Conservation (phyloP, 441 rosid species). For the Syzygium syzygioides region DNA sequence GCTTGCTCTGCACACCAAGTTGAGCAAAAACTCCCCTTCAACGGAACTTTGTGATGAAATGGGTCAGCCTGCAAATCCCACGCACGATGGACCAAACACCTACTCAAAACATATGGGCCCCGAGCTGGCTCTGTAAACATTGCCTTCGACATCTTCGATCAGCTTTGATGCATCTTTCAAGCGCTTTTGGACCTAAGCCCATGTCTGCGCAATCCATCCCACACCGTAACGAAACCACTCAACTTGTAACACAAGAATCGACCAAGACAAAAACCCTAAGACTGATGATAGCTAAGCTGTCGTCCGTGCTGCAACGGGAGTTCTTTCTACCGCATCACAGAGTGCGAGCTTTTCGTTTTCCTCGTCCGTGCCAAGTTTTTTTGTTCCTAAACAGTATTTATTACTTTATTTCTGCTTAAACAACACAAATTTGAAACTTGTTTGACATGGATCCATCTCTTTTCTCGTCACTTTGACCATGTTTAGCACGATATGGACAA, state of each 20-base stretch:
- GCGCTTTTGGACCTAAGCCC: not conserved
- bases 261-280: not conserved
- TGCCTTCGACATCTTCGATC: not conserved
- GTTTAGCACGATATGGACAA: not conserved
- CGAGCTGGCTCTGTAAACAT: not conserved
- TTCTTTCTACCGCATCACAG: not conserved
- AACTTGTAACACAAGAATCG: not conserved
- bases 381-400: not conserved
- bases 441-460: not conserved
- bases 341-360: not conserved
- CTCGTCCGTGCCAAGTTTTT: not conserved
- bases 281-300: not conserved
- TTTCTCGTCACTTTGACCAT: not conserved
- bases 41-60: not conserved
- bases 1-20: not conserved
- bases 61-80: not conserved
- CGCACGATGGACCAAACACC: not conserved
- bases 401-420: not conserved
- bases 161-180: not conserved
- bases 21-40: not conserved
- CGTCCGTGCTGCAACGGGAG: not conserved
- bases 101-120: not conserved
- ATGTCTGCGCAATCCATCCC: not conserved
- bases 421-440: not conserved
- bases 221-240: not conserved